Base-by-base conservation (phyloP, 805 yeast genomes). In the Wickerhamomyces rabaulensis region DNA sequence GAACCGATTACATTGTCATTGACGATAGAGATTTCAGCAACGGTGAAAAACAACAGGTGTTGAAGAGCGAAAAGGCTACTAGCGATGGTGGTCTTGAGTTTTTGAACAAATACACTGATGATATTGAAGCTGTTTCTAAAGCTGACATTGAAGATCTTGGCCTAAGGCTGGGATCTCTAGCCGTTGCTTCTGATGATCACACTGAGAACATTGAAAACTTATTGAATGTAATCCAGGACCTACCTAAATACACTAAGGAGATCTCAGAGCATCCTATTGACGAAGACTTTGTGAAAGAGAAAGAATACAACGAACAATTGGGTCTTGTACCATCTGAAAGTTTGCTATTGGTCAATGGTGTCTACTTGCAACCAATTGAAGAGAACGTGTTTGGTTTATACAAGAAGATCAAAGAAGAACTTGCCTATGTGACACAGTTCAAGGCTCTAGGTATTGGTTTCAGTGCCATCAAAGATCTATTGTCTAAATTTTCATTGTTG, bases 261-360 rank as follows among this genome's bases (percentile, higher is more conserved):
- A 38, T 54, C 6, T 48, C 51, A 9, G 39, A 53, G 39, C 40
- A 51, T 31, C 52, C 55, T 3, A 43, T 49, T 8, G 50, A 46
- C 16, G 54, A 62, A 8, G 56, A 57, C 5, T 52, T 75, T 3
- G 46, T 60, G 46, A 56, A 52, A 5, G 57, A 57, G 25, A 54
- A 69, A 1, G 43, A 54, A 4, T 45, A 44, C 3, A 75, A 75
- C 52, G 67, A 62, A 23, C 56, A 57, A 16, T 31, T 62, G 5
- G 81, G 80, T 0, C 52, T 70, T 2, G 57, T 69, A 1, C 54
- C 67, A 7, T 72, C 68, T 3, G 58, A 70, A 1, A 58, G 68
- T 27, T 86, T 85, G 1, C 48, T 91, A 2, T 84, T 78, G 51
- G 55, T 89, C 17, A 88, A 90, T 62, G 95, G 96, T 1, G 77